phyloP scores from a whole-genome alignment of 768 basidiomycete genomes.

The Ramaria sp. region DNA sequence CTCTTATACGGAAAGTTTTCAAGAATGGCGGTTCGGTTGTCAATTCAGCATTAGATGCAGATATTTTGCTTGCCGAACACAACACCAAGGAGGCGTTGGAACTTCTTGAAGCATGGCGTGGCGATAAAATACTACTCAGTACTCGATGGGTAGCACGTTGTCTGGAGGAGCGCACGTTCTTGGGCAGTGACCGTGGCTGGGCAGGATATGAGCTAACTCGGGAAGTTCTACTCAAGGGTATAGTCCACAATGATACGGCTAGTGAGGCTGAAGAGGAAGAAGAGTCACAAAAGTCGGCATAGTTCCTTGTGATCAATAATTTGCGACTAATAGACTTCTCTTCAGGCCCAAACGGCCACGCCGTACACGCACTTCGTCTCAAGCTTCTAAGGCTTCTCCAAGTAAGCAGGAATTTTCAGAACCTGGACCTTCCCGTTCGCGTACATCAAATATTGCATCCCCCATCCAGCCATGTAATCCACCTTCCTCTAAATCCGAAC shows the following conservation, averaged over 20 bases:
- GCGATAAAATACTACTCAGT: neutral
- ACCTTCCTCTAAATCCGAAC: neutral
- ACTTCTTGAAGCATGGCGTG: conserved; percentile 1
- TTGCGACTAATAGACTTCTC: neutral
- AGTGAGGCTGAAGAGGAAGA: neutral
- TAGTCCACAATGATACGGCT: neutral
- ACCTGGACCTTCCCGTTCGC: neutral
- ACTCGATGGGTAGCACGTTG: neutral
- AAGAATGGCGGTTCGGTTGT: neutral
- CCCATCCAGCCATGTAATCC: too few species aligned
- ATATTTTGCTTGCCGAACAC: conserved; percentile 6
- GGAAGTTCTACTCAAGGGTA: neutral
- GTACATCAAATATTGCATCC: too few species aligned
- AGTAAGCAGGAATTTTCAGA: neutral
- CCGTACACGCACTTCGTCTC: neutral
- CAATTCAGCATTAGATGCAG: neutral
- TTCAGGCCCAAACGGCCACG: neutral
- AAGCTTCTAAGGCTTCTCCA: neutral
- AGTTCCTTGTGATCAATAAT: neutral
- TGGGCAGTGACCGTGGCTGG: neutral
- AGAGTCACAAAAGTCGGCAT: neutral
- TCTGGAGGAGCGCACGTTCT: neutral
- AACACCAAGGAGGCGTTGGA: neutral
- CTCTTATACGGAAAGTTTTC: neutral
- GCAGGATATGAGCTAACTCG: neutral